These are phyloP conservation scores for Podaxis rugospora DNA, from an alignment of 768 basidiomycete species.

Conservation along the genomic window DNA sequence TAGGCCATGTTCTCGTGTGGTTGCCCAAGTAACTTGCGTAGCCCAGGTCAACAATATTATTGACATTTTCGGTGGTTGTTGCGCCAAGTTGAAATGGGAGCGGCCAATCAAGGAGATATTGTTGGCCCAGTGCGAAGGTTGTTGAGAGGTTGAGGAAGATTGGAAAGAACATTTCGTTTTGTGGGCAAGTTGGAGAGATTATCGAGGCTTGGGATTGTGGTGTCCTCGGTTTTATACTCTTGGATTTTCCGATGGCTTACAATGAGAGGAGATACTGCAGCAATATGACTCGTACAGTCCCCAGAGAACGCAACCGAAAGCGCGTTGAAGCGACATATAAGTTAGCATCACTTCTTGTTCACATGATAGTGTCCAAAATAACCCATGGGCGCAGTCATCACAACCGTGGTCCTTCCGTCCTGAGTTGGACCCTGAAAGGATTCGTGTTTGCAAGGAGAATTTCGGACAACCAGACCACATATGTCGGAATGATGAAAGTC, in stretches of 20 bases:
- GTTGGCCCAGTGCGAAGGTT: neutral
- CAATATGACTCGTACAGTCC: no score
- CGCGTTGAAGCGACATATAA: no score
- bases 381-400: neutral
- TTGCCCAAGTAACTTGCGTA: constrained; percentile 58
- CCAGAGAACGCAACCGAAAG: no score
- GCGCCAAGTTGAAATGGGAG: neutral
- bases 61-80: neutral
- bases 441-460: neutral
- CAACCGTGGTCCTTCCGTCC: no score
- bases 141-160: neutral
- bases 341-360: no score
- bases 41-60: constrained; percentile 45
- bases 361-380: neutral
- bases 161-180: no score
- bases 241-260: no score
- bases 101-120: neutral
- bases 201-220: no score
- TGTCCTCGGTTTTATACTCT: no score
- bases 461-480: neutral
- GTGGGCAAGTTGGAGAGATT: no score
- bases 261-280: no score
- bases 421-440: no score
- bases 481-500: neutral
- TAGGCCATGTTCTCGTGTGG: constrained; percentile 31